Evolutionary conservation across 1,284 basidiomycete genomes (phyloP), one percentile per base, ranked within the genome.

Genomic region (Marasmius oreades): DNA sequence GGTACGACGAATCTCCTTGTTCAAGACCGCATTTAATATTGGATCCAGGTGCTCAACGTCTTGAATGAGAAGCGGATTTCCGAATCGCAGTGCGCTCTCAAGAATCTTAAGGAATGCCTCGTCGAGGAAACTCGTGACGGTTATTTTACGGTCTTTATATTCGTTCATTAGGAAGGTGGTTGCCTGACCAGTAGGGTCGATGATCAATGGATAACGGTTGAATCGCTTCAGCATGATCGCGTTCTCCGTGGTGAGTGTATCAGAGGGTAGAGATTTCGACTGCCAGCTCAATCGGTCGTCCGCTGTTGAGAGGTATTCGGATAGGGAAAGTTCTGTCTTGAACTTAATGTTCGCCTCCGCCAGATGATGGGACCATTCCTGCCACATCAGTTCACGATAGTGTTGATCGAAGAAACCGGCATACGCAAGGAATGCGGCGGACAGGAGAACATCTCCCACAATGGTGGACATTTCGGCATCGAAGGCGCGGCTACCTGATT

Each of bases 401-500:
- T 94, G 90, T 70, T 99, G 97, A 69, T 99, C 97, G 69, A 99
- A 99, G 84, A 95, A 99, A 57, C 97, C 97, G 20, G 92, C 90
- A 66, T 99, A 99, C 1, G 96, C 95, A 58, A 99, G 75, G 85
- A 98, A 98, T 0, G 94, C 97, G 0, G 97, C 92, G 26, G 96
- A 98, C 34, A 99, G 81, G 36, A 99, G 77, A 33, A 98, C 95
- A 70, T 99, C 97, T 44, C 97, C 97, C 28, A 96, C 92, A 63
- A 99, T 96, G 37, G 98, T 99, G 69, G 93, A 92, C 95, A 99
- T 98, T 72, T 99, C 96, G 1, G 88, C 87, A 67, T 99, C 97
- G 69, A 99, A 99, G 0, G 95, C 96, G 55, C 90, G 88, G 71
- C 96, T 98, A 39, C 95, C 94, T 11, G 84, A 78, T 70, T 99